Evolutionary conservation across 176 grass and related monocot genomes (phyloP), one percentile per base, ranked within the genome.

Genomic region (Carex myosuroides): DNA sequence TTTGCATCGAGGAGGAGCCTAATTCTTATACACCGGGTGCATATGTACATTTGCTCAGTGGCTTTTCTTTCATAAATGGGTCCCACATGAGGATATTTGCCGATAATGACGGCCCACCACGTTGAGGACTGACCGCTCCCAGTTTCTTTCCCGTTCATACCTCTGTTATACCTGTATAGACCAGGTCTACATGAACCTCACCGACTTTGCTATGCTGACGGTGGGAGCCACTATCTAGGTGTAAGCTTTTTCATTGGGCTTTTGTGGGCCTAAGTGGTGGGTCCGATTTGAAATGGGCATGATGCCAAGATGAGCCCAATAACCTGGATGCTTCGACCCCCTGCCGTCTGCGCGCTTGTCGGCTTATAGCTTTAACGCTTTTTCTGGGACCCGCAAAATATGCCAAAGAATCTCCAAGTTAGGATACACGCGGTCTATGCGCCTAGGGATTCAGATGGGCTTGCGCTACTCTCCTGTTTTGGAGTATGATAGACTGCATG

Each of bases 251-350:
- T 0, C 8, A 56, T 16, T 57, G 73, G 12, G 73, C 48, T 77
- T 50, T 21, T 44, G 13, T 71, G 16, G 48, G 48, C 21, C 24
- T 13, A 13, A 0, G 14, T 3, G 8, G 50, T 29, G 72, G 72
- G 46, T 26, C n/a, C 71, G 5, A 50, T 16, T 16, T 16, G 35
- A 75, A 53, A 75, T 76, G 72, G 72, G 48, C 72, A 53, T 76
- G 71, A 52, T 73, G 8, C 42, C 42, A 76, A 55, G 50, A 77
- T 56, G 73, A 77, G 73, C 44, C 73, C 73, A 77, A 77, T 77
- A 77, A 77, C 72, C 71, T 75, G 71, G 71, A 75, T 76, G 71
- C 46, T 76, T 76, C 71, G 46, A 6, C 71, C 71, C 68, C 71
- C 71, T 76, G 68, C 68, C 0, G 68, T 73, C 70, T 73, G 70